Evolutionary conservation across 2,329 filamentous ascomycete genomes (phyloP).

Genomic region (Podosphaera fusca): DNA sequence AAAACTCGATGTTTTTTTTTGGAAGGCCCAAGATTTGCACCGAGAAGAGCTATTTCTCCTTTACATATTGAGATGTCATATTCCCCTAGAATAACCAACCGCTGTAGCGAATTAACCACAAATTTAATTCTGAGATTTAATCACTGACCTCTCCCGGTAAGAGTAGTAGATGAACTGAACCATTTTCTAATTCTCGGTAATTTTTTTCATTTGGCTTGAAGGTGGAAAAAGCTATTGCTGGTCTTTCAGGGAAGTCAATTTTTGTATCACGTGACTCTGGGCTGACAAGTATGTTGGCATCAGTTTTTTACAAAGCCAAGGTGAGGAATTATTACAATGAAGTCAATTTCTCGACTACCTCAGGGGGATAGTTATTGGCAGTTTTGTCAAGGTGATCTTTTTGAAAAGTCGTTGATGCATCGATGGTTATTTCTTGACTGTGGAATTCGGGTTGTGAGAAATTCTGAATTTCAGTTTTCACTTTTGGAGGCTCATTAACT

Average conservation of each 20-base stretch:
- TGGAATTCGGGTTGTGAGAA: too few species aligned
- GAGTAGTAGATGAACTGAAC: constrained; percentile 21
- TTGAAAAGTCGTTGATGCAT: too few species aligned
- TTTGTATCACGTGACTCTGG: constrained; percentile 10
- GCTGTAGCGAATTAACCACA: constrained; percentile 19
- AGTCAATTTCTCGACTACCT: too few species aligned
- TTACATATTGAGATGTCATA: constrained; percentile 38
- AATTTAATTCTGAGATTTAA: neutral
- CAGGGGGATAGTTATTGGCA: too few species aligned
- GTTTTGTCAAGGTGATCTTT: too few species aligned
- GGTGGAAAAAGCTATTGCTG: constrained; percentile 21
- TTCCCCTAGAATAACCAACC: constrained; percentile 40
- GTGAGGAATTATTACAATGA: too few species aligned
- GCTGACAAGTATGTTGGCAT: constrained; percentile 2
- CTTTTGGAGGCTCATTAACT: too few species aligned
- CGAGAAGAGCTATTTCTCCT: constrained; percentile 41
- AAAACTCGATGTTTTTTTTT: constrained; percentile 30
- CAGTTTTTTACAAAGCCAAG: too few species aligned
- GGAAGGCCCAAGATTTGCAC: constrained; percentile 32
- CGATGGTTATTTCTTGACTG: too few species aligned
- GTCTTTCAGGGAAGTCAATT: constrained; percentile 7
- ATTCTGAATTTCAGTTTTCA: too few species aligned
- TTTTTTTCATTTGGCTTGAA: constrained; percentile 25
- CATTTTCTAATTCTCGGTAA: constrained; percentile 18
- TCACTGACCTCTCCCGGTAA: constrained; percentile 25